Base-by-base conservation (phyloP, 768 basidiomycete species). In the Mycena albidolilacea region DNA sequence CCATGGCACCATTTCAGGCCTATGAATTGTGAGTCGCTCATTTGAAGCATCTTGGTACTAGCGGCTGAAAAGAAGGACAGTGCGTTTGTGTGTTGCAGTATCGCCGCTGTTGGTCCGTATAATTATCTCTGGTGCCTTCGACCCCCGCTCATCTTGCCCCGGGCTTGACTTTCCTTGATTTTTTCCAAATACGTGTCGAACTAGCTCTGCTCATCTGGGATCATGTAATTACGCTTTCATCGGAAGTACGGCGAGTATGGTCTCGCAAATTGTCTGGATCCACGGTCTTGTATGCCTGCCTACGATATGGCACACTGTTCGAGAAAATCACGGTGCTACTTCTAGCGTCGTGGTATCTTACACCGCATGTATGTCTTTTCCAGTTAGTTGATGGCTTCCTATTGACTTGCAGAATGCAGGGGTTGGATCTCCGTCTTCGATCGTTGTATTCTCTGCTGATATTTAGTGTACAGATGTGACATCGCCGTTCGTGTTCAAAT, bases 341-440 rank as follows among this genome's bases (percentile, higher is more conserved):
- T 19, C 79, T 82, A 19, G 80, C 81, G 1, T 82, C 81, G 35
- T 82, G 79, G 81, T 79, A 80, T 57, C 77, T 82, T 71, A 78
- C 80, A 39, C 80, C 79, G 35, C 71, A 75, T 35, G 81, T 82
- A 75, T 63, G 80, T 69, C 44, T 19, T 38, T 43, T 17, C 10
- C 14, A 7, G 48, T 52, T 21, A 37, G n/a, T 5, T 52, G 50
- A 41, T 54, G 38, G 50, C 50, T 23, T 17, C 17, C 9, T 30
- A 21, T 2, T 54, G n/a, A 54, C 10, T 54, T 54, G 9, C 21
- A 10, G 10, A 12, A 15, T 30, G 5, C 58, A 72, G 71, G 71
- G 71, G 71, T 72, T 4, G 5, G 39, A 44, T 39, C 48, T 41
- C 37, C 48, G 3, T 52, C 43, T 44, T n/a, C 11, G 2, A 41